Evolutionary conservation across 116 monocot genomes (phyloP).

Genomic region (Iris pallida): DNA sequence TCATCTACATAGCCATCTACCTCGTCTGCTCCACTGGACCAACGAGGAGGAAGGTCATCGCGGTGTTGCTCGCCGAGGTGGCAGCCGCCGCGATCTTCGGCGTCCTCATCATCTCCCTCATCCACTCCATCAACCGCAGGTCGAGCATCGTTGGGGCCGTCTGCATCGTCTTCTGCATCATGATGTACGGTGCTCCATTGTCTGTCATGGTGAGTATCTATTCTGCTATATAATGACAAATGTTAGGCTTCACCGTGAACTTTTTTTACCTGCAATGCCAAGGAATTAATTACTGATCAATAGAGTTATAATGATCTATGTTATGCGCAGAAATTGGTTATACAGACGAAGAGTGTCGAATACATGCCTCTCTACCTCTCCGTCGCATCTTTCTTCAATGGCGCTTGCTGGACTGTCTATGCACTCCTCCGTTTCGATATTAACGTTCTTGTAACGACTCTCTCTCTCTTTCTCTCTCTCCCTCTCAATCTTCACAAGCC

Average conservation of each 20-base stretch:
- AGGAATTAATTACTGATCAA: too few species aligned
- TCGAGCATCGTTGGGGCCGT: slow-evolving; percentile 30
- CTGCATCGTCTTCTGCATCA: slow-evolving; percentile 27
- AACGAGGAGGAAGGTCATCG: not conserved
- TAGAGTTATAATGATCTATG: too few species aligned
- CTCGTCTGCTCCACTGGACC: slow-evolving; percentile 23
- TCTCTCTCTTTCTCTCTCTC: not conserved
- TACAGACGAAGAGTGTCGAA: slow-evolving; percentile 20
- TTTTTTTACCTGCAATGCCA: too few species aligned
- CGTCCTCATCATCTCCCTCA: slow-evolving; percentile 3
- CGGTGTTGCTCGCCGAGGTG: slow-evolving; percentile 7
- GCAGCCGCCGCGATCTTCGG: slow-evolving; percentile 7
- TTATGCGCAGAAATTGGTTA: slow-evolving; percentile 9
- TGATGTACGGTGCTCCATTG: slow-evolving; percentile 34
- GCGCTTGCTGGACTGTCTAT: slow-evolving; percentile 19
- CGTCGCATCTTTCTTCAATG: slow-evolving; percentile 12
- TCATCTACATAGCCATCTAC: slow-evolving; percentile 46
- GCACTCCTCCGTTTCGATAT: slow-evolving; percentile 15
- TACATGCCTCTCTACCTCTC: slow-evolving; percentile 20
- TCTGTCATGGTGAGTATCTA: slow-evolving; percentile 23
- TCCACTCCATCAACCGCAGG: slow-evolving; percentile 4
- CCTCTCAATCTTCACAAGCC: too few species aligned
- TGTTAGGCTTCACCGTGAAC: too few species aligned
- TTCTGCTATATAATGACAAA: too few species aligned
- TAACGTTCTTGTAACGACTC: slow-evolving; percentile 7